A percentile compares a stretch with the other conserved stretches of the same genome.
Evolutionary conservation across 345 rosid species (phyloP).

Genomic region (Citrus reticulata): DNA sequence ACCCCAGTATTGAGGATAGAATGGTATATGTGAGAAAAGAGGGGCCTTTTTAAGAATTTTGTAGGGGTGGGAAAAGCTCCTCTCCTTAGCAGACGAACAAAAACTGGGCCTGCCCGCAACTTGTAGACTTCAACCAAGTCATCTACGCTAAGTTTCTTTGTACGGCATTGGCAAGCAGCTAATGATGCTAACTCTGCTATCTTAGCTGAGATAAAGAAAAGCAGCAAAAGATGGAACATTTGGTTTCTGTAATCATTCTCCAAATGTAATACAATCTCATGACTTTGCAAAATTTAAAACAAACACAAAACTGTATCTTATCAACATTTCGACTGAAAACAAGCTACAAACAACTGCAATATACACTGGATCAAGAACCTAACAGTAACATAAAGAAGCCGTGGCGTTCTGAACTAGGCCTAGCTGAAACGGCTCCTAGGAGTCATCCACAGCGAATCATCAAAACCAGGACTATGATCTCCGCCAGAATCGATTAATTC

Average conservation of each 20-base stretch:
- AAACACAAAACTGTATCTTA: background rate
- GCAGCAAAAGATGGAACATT: no score
- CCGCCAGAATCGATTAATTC: slow-evolving; percentile 23
- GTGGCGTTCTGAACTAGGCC: background rate
- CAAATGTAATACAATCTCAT: background rate
- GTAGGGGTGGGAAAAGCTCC: no score
- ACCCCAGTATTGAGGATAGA: no score
- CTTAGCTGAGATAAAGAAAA: no score
- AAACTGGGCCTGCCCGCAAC: no score
- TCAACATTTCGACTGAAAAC: background rate
- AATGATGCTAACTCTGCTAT: no score
- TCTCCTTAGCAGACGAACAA: no score
- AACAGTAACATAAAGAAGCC: background rate
- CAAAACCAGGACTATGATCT: slow-evolving; percentile 39
- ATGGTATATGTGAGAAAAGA: no score
- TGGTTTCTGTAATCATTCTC: background rate
- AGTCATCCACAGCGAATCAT: slow-evolving; percentile 48
- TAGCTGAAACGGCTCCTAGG: slow-evolving; percentile 49
- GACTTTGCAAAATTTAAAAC: background rate
- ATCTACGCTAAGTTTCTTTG: no score
- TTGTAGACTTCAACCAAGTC: no score
- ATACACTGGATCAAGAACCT: background rate
- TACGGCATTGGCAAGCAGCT: no score
- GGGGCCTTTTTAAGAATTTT: no score
- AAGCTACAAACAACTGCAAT: background rate